These are phyloP conservation scores for Kwoniella sp. DNA, from an alignment of 768 basidiomycete species.

Conservation along the genomic window DNA sequence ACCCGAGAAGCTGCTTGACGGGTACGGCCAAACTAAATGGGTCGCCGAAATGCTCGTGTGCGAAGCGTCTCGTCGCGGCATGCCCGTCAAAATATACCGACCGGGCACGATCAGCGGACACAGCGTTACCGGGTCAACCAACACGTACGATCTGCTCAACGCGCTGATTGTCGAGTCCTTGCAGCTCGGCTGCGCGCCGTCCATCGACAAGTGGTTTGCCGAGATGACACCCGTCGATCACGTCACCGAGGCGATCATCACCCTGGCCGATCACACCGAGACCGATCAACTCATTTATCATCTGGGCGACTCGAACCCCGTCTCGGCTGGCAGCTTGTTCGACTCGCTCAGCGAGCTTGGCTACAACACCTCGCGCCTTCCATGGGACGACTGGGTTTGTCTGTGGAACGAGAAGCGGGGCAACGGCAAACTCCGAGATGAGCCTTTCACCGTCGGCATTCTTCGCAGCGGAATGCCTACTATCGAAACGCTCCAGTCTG, in stretches of 20 bases:
- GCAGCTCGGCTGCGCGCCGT: constrained; percentile 22
- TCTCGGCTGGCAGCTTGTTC: constrained; percentile 15
- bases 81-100: constrained; percentile 31
- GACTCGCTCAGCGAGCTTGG: constrained; percentile 23
- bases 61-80: constrained; percentile 22
- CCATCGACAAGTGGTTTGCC: constrained; percentile 18
- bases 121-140: constrained; percentile 25
- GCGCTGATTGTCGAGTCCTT: constrained; percentile 27
- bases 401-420: constrained; percentile 25
- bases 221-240: constrained; percentile 29
- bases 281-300: constrained; percentile 27
- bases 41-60: constrained; percentile 22
- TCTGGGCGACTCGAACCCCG: constrained; percentile 24
- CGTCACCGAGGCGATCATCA: constrained; percentile 26
- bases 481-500: constrained; percentile 19
- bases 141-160: constrained; percentile 26
- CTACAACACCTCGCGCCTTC: constrained; percentile 12
- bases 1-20: constrained; percentile 21
- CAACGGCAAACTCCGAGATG: constrained; percentile 18
- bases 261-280: constrained; percentile 23
- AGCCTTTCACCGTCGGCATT: constrained; percentile 27
- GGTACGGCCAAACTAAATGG: constrained; percentile 25
- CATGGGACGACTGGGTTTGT: constrained; percentile 28
- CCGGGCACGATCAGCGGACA: constrained; percentile 29
- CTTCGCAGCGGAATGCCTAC: constrained; percentile 27